A percentile compares a stretch with the other conserved stretches of the same genome.
phyloP scores from a whole-genome alignment of 148 eudicot genomes.

The Chenopodium album region DNA sequence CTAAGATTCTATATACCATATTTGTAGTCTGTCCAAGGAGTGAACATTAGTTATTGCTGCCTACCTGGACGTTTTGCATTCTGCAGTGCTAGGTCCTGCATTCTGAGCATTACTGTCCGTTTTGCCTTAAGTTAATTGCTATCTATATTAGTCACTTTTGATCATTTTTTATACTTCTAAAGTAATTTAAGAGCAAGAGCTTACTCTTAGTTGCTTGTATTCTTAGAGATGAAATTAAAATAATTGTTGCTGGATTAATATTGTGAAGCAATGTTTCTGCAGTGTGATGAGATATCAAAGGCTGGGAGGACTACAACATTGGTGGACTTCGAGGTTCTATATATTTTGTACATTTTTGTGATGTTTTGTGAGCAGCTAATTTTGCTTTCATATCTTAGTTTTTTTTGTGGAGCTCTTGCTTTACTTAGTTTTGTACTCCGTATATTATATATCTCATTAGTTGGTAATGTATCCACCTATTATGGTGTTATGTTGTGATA shows the following conservation, averaged over 20 bases:
- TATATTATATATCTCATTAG: neutral
- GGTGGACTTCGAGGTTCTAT: conserved; percentile 55
- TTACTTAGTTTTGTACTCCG: neutral
- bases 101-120: neutral
- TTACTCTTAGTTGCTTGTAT: neutral
- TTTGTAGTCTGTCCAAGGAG: neutral
- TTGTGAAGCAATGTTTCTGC: conserved; percentile 27
- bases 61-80: neutral
- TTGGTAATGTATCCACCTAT: neutral
- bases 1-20: neutral
- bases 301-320: conserved; percentile 48
- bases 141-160: neutral
- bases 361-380: neutral
- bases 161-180: neutral
- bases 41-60: neutral
- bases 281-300: conserved; percentile 63
- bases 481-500: neutral
- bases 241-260: neutral
- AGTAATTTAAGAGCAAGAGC: neutral
- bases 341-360: neutral
- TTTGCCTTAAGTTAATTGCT: neutral
- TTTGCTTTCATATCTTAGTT: neutral
- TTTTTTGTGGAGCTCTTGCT: neutral
- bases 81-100: neutral
- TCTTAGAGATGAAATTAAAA: neutral